phyloP scores from a whole-genome alignment of 1,139 yeast species.

The Scheffersomyces cryptocercus region DNA sequence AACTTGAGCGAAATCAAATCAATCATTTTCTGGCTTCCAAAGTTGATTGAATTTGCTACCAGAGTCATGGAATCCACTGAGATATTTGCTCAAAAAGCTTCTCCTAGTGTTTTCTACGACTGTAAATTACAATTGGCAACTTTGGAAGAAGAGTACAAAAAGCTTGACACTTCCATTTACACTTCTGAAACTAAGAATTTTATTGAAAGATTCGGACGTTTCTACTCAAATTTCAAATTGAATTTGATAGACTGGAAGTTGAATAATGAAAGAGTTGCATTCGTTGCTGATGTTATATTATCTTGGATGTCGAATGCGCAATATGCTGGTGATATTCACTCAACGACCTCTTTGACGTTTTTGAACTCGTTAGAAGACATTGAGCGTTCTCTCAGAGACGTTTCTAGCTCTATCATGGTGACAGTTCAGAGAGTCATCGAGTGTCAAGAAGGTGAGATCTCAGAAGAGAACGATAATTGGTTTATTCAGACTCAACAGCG shows the following conservation, averaged over 20 bases:
- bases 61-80: slow-evolving; percentile 24
- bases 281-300: slow-evolving; percentile 47
- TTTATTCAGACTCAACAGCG: slow-evolving; percentile 50
- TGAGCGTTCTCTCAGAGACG: slow-evolving; percentile 49
- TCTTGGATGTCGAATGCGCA: slow-evolving; percentile 28
- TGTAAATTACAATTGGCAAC: slow-evolving; percentile 20
- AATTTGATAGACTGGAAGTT: slow-evolving; percentile 30
- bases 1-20: slow-evolving; percentile 19
- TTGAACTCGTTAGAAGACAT: slow-evolving; percentile 34
- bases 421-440: slow-evolving; percentile 61
- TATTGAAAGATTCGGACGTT: slow-evolving; percentile 21
- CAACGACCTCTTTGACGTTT: slow-evolving; percentile 23
- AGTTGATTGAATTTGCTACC: slow-evolving; percentile 49
- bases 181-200: slow-evolving; percentile 15
- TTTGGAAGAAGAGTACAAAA: slow-evolving; percentile 11
- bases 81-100: slow-evolving; percentile 12
- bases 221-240: slow-evolving; percentile 17
- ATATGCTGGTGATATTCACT: slow-evolving; percentile 14
- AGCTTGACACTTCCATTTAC: slow-evolving; percentile 10
- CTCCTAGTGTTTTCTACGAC: slow-evolving; percentile 18
- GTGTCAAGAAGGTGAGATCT: slow-evolving; percentile 30
- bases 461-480: slow-evolving; percentile 68
- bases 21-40: slow-evolving; percentile 45
- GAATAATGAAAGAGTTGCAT: slow-evolving; percentile 29
- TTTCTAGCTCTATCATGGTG: slow-evolving; percentile 64